phyloP scores from a whole-genome alignment of 331 rosid species.

The Malus hybrid region DNA sequence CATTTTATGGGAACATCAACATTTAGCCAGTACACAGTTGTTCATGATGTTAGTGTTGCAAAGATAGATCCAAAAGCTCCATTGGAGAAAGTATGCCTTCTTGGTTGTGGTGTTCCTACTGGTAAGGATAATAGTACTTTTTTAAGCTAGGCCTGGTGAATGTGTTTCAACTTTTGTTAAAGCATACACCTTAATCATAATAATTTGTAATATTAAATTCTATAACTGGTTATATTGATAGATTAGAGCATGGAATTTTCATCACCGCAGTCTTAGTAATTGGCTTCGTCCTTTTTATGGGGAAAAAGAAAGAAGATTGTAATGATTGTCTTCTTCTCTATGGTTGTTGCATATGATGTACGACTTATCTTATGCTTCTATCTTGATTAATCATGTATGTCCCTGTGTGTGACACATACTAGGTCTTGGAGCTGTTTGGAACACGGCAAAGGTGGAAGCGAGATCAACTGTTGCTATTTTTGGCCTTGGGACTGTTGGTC shows the following conservation, averaged over 20 bases:
- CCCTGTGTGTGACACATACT: background rate
- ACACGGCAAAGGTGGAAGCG: constrained; percentile 86
- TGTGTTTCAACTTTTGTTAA: background rate
- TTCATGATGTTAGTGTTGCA: constrained; percentile 93
- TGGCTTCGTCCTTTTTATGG: background rate
- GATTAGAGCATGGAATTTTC: background rate
- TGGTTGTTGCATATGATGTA: background rate
- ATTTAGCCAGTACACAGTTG: constrained; percentile 90
- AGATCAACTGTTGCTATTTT: constrained; percentile 86
- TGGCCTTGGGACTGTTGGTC: constrained; percentile 95
- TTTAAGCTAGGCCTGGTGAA: background rate
- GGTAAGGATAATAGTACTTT: constrained; percentile 32
- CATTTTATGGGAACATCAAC: constrained; percentile 98
- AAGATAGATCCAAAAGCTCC: constrained; percentile 82
- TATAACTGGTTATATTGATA: background rate
- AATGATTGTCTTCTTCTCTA: background rate
- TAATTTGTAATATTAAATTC: background rate
- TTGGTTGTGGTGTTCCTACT: constrained; percentile 82
- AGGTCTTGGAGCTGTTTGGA: constrained; percentile 79
- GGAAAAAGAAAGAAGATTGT: background rate
- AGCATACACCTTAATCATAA: background rate
- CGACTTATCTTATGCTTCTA: background rate
- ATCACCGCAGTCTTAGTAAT: background rate
- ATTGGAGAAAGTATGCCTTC: constrained; percentile 87
- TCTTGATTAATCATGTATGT: background rate